Percentiles rank a stretch among this genome's conserved stretches.
phyloP scores from a whole-genome alignment of 2,329 filamentous ascomycete genomes.

The Colletotrichum sp. region DNA sequence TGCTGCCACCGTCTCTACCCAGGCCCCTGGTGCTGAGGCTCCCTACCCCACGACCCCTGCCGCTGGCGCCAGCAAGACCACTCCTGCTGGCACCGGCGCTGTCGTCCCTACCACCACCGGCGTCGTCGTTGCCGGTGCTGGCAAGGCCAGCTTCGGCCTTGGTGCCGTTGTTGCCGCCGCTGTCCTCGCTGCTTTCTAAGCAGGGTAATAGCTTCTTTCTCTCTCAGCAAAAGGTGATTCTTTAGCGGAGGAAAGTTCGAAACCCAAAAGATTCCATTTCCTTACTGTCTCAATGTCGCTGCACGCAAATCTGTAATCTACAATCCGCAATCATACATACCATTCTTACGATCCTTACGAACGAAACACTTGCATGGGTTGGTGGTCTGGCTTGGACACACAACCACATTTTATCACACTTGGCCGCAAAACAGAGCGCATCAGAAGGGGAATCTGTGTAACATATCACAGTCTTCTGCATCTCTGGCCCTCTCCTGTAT shows the following conservation, averaged over 20 bases:
- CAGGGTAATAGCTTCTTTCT: not conserved
- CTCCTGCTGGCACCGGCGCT: slow-evolving; percentile 36
- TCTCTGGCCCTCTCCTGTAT: not conserved
- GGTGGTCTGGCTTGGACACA: slow-evolving; percentile 14
- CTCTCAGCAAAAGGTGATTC: not conserved
- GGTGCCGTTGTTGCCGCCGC: slow-evolving; percentile 51
- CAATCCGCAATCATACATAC: slow-evolving; percentile 32
- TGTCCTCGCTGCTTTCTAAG: slow-evolving; percentile 38
- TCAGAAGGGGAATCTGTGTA: not conserved
- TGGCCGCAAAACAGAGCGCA: slow-evolving; percentile 6
- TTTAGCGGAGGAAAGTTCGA: slow-evolving; percentile 15
- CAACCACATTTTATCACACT: not conserved
- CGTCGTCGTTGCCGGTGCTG: slow-evolving; percentile 41
- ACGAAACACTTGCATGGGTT: slow-evolving; percentile 32
- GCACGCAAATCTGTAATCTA: slow-evolving; percentile 19
- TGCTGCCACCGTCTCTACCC: slow-evolving; percentile 24
- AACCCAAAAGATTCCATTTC: slow-evolving; percentile 22
- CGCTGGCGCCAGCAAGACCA: slow-evolving; percentile 26
- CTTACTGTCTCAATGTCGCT: slow-evolving; percentile 25
- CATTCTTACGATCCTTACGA: slow-evolving; percentile 67
- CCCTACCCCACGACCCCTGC: slow-evolving; percentile 27
- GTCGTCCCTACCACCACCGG: slow-evolving; percentile 37
- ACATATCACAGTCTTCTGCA: not conserved
- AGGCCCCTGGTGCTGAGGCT: slow-evolving; percentile 22
- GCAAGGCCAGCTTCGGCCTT: slow-evolving; percentile 46